Evolutionary conservation across 2,329 filamentous ascomycete species (phyloP).

Genomic region (Aspergillus quadrilineatus): DNA sequence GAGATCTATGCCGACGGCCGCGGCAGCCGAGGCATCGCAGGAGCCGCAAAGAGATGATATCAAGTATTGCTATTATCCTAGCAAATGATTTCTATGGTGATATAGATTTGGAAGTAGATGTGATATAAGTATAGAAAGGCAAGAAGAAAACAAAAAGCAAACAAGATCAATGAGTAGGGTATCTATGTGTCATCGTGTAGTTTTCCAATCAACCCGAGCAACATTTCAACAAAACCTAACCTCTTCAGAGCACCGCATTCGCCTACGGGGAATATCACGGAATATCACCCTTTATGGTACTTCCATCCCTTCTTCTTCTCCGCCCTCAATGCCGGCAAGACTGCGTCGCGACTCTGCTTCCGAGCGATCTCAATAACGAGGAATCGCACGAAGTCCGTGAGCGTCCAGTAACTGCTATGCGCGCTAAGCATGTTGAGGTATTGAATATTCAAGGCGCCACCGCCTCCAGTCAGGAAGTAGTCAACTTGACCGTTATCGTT

Average conservation of each 20-base stretch:
- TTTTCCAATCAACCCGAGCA: not conserved
- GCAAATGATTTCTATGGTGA: too few species aligned
- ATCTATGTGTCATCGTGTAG: not conserved
- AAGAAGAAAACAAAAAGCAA: not conserved
- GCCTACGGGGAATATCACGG: not conserved
- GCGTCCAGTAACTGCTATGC: conserved; percentile 91
- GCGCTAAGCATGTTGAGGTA: conserved; percentile 97
- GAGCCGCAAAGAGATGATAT: not conserved
- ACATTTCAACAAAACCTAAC: not conserved
- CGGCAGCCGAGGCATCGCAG: conserved; percentile 2
- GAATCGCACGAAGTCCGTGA: conserved; percentile 84
- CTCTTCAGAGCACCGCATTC: not conserved
- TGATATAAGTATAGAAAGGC: too few species aligned
- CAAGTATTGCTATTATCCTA: not conserved
- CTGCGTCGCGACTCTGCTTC: conserved; percentile 63
- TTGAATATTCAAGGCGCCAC: conserved; percentile 87
- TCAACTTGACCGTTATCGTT: conserved; percentile 98
- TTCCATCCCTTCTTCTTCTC: conserved; percentile 54
- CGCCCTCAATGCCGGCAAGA: conserved; percentile 54
- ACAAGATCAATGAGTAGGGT: not conserved
- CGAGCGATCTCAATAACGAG: conserved; percentile 85
- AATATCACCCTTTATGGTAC: conserved; percentile 34
- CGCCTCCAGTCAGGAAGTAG: conserved; percentile 78
- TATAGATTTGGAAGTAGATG: not conserved
- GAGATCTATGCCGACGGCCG: not conserved